phyloP scores from a whole-genome alignment of 306 rosid genomes.

The Vigna hirtella region DNA sequence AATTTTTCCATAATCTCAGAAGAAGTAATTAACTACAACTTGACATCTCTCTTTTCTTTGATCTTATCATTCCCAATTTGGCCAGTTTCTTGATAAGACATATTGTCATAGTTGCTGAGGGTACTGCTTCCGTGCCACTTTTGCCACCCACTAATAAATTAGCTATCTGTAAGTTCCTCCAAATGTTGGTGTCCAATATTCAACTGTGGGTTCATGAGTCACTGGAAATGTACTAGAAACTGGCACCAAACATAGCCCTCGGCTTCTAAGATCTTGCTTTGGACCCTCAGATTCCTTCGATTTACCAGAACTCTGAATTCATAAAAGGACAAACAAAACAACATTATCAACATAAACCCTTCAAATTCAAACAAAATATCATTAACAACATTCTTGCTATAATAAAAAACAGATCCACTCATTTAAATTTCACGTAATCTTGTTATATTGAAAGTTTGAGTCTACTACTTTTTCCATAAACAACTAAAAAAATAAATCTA shows the following conservation, averaged over 20 bases:
- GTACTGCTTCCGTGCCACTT: conserved; percentile 44
- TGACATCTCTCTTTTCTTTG: conserved; percentile 44
- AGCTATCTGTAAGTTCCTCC: conserved; percentile 87
- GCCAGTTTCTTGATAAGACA: conserved; percentile 61
- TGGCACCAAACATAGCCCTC: conserved; percentile 96
- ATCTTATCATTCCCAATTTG: conserved; percentile 70
- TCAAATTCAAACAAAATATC: background rate
- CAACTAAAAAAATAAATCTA: background rate
- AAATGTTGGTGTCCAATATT: conserved; percentile 96
- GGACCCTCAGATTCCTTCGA: conserved; percentile 76
- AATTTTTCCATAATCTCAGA: conserved; percentile 42
- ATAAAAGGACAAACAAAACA: background rate
- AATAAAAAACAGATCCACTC: background rate
- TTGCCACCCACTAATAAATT: conserved; percentile 23
- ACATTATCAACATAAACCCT: background rate
- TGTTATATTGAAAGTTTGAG: background rate
- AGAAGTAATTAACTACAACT: conserved; percentile 43
- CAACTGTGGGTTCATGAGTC: conserved; percentile 86
- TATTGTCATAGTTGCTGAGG: conserved; percentile 52
- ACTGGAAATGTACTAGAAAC: conserved; percentile 92
- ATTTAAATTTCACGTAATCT: background rate
- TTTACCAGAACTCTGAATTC: conserved; percentile 69
- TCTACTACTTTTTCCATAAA: background rate
- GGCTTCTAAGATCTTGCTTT: conserved; percentile 88
- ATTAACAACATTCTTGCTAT: background rate